phyloP scores from a whole-genome alignment of 345 rosid species.

The Pistacia integerrima region DNA sequence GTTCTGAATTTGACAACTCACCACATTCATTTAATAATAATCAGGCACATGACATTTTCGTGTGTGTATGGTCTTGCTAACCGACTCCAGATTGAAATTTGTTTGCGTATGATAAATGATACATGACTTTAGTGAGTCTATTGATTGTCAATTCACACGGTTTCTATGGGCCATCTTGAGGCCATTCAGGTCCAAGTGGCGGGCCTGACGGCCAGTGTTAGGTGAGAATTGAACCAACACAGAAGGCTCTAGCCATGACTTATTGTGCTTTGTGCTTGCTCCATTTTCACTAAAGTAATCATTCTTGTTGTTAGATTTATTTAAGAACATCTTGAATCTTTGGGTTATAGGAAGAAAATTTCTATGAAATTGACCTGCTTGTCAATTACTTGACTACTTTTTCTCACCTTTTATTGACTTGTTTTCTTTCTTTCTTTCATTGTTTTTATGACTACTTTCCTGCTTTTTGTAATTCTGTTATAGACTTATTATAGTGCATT shows the following conservation, averaged over 20 bases:
- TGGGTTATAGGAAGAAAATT: neutral
- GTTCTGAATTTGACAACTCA: neutral
- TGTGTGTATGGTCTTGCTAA: conserved; percentile 2
- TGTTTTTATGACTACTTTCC: neutral
- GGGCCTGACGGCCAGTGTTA: neutral
- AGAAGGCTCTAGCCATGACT: neutral
- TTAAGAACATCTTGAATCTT: neutral
- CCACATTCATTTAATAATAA: neutral
- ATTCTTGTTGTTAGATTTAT: neutral
- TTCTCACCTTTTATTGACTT: neutral
- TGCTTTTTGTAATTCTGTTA: neutral
- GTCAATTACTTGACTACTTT: neutral
- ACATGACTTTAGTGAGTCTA: neutral
- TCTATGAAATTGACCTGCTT: neutral
- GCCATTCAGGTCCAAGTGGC: neutral
- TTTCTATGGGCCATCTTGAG: neutral
- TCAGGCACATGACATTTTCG: neutral
- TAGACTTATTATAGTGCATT: neutral
- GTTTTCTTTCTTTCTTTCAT: neutral
- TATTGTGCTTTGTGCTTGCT: neutral
- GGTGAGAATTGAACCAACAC: neutral
- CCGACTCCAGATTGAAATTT: neutral
- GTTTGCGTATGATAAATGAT: neutral
- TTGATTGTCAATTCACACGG: neutral
- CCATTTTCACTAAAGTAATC: neutral